phyloP scores from a whole-genome alignment of 495 filamentous ascomycete genomes.

The Penicillium dipodomyicola region DNA sequence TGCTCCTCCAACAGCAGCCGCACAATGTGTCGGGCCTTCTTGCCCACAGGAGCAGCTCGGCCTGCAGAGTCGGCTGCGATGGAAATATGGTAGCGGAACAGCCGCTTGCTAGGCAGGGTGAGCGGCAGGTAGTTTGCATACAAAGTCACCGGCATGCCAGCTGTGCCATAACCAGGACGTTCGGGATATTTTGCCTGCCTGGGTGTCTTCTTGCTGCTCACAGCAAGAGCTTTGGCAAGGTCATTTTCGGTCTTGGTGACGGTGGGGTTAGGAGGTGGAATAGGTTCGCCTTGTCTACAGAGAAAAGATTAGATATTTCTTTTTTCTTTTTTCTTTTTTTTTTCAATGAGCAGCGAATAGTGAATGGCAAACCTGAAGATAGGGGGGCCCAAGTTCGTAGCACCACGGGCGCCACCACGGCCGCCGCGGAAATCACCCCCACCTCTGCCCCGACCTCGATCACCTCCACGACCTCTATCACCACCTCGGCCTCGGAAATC shows the following conservation, averaged over 20 bases:
- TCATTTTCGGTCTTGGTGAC: constrained; percentile 36
- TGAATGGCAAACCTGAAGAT: constrained; percentile 7
- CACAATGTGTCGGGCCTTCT: constrained; percentile 55
- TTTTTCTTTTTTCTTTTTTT: too few relatives aligned
- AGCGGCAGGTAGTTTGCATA: constrained; percentile 67
- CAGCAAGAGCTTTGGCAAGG: constrained; percentile 25
- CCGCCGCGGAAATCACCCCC: constrained; percentile 2
- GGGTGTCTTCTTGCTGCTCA: constrained; percentile 17
- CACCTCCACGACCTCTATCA: neutral
- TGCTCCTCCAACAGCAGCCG: constrained; percentile 45
- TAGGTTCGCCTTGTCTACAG: constrained; percentile 23
- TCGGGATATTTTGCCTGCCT: constrained; percentile 27
- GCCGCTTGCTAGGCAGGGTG: constrained; percentile 32
- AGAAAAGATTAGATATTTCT: neutral
- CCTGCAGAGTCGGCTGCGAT: constrained; percentile 25
- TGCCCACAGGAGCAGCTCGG: constrained; percentile 42
- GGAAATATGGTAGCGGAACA: constrained; percentile 40
- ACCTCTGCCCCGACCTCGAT: neutral
- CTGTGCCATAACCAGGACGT: constrained; percentile 60
- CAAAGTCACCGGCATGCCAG: constrained; percentile 49
- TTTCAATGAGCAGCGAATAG: too few relatives aligned
- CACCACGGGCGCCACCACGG: neutral
- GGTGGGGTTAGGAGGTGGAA: constrained; percentile 21
- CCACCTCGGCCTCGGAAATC: neutral
- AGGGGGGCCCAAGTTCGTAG: neutral